Base-by-base conservation (phyloP, 2,329 filamentous ascomycete species). In the Xylariaceae sp. region DNA sequence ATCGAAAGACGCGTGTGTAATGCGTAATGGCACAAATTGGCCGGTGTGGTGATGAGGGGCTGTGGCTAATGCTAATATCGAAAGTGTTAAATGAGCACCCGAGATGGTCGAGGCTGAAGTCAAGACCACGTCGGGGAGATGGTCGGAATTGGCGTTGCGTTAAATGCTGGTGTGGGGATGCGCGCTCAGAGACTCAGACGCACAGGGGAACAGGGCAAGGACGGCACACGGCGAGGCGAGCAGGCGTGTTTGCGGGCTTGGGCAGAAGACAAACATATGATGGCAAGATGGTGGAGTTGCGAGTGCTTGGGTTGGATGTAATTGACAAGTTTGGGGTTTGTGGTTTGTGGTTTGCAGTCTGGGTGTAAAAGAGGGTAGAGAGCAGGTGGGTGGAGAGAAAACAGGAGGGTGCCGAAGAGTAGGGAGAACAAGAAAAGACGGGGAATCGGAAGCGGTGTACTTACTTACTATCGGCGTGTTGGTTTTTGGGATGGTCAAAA, bases 71-170 rank as follows among this genome's bases (percentile, higher is more conserved):
- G n/a, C 3, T 19, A 43, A 32, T 39, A 13, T 18, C 12, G n/a
- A 39, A 15, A 30, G n/a, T 36, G 49, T 57, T 41, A 43, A 26
- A 50, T 55, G 52, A 22, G 44, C 39, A 49, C 32, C 30, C 44
- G 52, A 50, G 36, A 39, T 26, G 36, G 40, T 30, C 29, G 50
- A 56, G 57, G 55, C 57, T 59, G 54, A 52, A 41, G 52, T 55
- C 36, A 41, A 39, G 45, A 29, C 39, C 19, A 45, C 43, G 43
- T 22, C 18, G 44, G 43, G 40, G 21, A 22, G 39, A 34, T 26
- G 32, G 46, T 51, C 51, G 47, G 55, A 47, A 49, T 57, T 57
- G 52, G 55, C 16, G 49, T 39, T 39, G 51, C 30, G 51, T 21
- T 53, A 54, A 52, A 15, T 34, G 10, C 10, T 13, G 52, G 47